Conservation (phyloP, 805 yeast species). For the Torulaspora quercuum region DNA sequence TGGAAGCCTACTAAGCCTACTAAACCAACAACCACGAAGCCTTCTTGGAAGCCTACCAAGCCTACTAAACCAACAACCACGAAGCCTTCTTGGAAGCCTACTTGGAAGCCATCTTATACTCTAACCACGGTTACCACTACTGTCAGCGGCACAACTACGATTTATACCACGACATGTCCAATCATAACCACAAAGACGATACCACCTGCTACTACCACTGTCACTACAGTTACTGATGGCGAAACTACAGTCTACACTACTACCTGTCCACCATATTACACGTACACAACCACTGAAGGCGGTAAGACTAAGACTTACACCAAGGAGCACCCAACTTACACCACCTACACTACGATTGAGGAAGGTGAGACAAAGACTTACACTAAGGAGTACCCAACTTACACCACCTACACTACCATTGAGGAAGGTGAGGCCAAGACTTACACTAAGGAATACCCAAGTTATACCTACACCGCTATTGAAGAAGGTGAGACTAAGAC, state of each 20-base stretch:
- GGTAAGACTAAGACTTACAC: slow-evolving; percentile 1
- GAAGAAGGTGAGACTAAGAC: neutral
- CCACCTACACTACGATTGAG: neutral
- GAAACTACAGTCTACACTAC: slow-evolving; percentile 13
- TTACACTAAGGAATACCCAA: slow-evolving; percentile 1
- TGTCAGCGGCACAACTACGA: slow-evolving; percentile 9
- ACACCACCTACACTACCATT: slow-evolving; percentile 1
- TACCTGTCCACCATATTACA: slow-evolving; percentile 8
- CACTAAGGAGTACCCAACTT: neutral
- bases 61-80: slow-evolving; percentile 1
- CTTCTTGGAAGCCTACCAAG: slow-evolving; percentile 1
- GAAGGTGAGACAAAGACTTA: neutral
- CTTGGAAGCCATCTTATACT: slow-evolving; percentile 1
- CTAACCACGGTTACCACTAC: slow-evolving; percentile 8
- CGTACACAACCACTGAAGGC: slow-evolving; percentile 1
- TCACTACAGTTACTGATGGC: slow-evolving; percentile 9
- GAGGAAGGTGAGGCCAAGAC: slow-evolving; percentile 1
- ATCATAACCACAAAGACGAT: slow-evolving; percentile 3
- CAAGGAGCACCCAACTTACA: neutral
- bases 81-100: no score
- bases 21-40: slow-evolving; percentile 1
- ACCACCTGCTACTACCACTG: slow-evolving; percentile 1
- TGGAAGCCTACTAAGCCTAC: neutral
- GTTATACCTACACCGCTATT: neutral
- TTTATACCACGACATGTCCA: slow-evolving; percentile 15